These are phyloP conservation scores for Alnus glutinosa DNA, from an alignment of 306 rosid genomes.

Conservation along the genomic window DNA sequence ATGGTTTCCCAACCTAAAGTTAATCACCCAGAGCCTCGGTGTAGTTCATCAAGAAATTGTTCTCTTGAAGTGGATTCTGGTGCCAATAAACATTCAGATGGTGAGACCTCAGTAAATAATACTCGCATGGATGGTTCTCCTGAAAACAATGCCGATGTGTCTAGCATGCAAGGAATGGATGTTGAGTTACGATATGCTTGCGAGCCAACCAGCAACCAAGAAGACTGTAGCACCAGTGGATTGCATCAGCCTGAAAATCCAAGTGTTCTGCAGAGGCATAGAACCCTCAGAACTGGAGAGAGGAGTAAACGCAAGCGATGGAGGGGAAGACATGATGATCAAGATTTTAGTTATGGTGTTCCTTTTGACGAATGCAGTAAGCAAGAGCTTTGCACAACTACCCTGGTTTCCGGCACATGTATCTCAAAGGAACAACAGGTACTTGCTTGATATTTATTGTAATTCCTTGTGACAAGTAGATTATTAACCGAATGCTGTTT, in stretches of 20 bases:
- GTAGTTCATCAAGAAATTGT: conserved; percentile 59
- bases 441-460: conserved; percentile 24
- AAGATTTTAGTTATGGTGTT: conserved; percentile 38
- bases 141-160: conserved; percentile 70
- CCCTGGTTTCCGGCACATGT: conserved; percentile 30
- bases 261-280: conserved; percentile 56
- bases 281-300: conserved; percentile 62
- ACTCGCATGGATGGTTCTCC: conserved; percentile 65
- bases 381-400: conserved; percentile 54
- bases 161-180: conserved; percentile 63
- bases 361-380: conserved; percentile 51
- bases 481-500: conserved; percentile 29
- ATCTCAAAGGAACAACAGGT: conserved; percentile 75
- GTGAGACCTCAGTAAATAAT: conserved; percentile 72
- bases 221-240: conserved; percentile 97
- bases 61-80: conserved; percentile 63
- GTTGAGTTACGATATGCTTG: conserved; percentile 67
- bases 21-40: conserved; percentile 49
- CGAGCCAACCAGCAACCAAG: conserved; percentile 60
- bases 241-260: conserved; percentile 59
- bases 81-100: conserved; percentile 74
- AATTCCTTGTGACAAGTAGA: conserved; percentile 17
- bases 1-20: conserved; percentile 54
- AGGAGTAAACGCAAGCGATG: conserved; percentile 92
- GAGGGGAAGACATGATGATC: conserved; percentile 87